A percentile compares a stretch with the other conserved stretches of the same genome.
These are phyloP conservation scores for Boletus rufocinnamomeus DNA, from an alignment of 768 basidiomycete species.

Conservation along the genomic window DNA sequence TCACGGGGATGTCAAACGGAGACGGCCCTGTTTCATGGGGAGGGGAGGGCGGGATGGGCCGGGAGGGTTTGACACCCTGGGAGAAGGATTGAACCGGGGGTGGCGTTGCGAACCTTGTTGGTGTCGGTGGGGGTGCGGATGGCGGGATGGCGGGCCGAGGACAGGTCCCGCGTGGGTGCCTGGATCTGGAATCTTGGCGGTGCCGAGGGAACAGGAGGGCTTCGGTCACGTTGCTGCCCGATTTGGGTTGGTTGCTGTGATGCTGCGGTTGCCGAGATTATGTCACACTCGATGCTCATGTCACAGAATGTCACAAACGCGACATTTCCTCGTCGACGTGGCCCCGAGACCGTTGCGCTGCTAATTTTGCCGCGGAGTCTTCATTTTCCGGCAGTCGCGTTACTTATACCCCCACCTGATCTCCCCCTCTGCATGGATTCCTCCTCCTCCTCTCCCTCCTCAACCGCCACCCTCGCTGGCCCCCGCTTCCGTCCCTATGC, in stretches of 20 bases:
- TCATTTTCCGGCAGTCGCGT: conserved; percentile 24
- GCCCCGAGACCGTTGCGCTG: conserved; percentile 33
- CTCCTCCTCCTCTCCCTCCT: conserved; percentile 41
- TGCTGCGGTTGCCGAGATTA: conserved; percentile 37
- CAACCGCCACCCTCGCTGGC: conserved; percentile 28
- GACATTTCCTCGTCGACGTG: conserved; percentile 40
- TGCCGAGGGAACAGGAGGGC: conserved; percentile 38
- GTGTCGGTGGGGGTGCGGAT: conserved; percentile 18
- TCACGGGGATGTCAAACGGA: background rate
- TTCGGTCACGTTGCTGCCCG: conserved; percentile 36
- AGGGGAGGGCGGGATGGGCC: conserved; percentile 18
- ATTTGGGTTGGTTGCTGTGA: conserved; percentile 38
- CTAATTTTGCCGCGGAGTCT: conserved; percentile 36
- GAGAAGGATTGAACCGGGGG: conserved; percentile 20
- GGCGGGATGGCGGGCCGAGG: conserved; percentile 26
- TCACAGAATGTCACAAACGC: conserved; percentile 33
- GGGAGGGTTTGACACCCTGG: conserved; percentile 9
- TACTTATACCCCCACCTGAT: conserved; percentile 27
- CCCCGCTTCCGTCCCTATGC: conserved; percentile 67
- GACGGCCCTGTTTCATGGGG: conserved; percentile 19
- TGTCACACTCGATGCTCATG: conserved; percentile 31
- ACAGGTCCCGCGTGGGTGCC: conserved; percentile 30
- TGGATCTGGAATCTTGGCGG: conserved; percentile 48
- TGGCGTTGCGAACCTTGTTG: conserved; percentile 20
- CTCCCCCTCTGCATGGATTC: conserved; percentile 40